Evolutionary conservation across 139 green algal genomes (phyloP).

Genomic region (Eudorina sp.): DNA sequence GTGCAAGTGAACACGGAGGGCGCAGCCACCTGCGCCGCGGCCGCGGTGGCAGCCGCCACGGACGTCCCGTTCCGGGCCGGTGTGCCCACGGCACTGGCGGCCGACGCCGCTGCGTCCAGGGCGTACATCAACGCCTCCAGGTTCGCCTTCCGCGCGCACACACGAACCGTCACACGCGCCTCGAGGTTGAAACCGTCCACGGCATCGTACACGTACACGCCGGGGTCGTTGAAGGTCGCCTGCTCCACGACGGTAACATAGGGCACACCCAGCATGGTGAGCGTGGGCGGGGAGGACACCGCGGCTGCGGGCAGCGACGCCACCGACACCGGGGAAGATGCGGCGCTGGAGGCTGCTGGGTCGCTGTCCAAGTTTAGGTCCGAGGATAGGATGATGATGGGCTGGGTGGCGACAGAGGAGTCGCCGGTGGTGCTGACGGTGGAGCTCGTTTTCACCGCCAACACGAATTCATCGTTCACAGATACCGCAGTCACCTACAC

Average conservation of each 20-base stretch:
- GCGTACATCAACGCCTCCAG: neutral
- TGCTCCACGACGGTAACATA: slow-evolving; percentile 23
- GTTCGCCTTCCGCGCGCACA: neutral
- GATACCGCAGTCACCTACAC: too few relatives aligned
- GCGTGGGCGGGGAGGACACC: neutral
- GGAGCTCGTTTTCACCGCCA: too few relatives aligned
- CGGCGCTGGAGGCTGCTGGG: neutral
- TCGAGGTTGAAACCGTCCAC: slow-evolving; percentile 18
- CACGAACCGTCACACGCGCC: neutral
- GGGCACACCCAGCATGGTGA: slow-evolving; percentile 28
- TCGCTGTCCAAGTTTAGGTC: slow-evolving; percentile 11
- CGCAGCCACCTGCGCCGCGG: neutral
- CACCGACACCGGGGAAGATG: neutral
- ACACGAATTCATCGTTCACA: too few relatives aligned
- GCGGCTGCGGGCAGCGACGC: neutral
- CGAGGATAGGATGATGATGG: neutral
- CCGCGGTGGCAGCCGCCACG: neutral
- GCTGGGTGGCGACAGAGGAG: neutral
- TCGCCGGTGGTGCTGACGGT: neutral
- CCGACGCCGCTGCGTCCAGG: neutral
- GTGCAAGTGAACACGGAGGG: slow-evolving; percentile 12
- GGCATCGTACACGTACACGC: slow-evolving; percentile 5
- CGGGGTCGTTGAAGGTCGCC: slow-evolving; percentile 18
- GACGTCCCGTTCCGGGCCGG: neutral
- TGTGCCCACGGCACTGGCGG: neutral